Evolutionary conservation across 1,284 basidiomycete genomes (phyloP).

Genomic region (Neotropicomus parvogracilis): DNA sequence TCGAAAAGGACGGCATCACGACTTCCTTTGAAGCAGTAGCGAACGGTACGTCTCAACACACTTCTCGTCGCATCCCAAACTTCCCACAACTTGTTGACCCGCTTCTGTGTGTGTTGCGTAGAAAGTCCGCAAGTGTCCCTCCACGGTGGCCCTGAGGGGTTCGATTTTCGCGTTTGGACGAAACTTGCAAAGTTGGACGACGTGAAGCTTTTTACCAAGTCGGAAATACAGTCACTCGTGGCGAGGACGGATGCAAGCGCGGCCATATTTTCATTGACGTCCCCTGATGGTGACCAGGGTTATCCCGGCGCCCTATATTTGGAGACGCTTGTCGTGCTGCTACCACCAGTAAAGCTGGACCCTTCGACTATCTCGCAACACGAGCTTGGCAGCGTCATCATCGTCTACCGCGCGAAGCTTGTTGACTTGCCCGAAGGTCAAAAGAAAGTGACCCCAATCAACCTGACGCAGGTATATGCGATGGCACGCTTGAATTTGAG

Average conservation of each 20-base stretch:
- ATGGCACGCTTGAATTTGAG: neutral
- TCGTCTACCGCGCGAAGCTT: conserved; percentile 66
- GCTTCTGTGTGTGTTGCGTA: conserved; percentile 19
- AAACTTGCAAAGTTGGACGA: conserved; percentile 40
- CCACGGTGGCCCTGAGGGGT: conserved; percentile 66
- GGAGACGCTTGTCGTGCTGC: conserved; percentile 58
- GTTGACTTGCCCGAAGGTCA: conserved; percentile 34
- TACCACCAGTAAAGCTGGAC: conserved; percentile 42
- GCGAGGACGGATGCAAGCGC: conserved; percentile 23
- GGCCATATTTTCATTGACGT: conserved; percentile 57
- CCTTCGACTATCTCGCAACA: conserved; percentile 37
- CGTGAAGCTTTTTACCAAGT: conserved; percentile 52
- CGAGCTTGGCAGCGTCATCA: conserved; percentile 57
- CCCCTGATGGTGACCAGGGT: conserved; percentile 64
- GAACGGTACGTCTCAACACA: conserved; percentile 42
- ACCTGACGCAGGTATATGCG: conserved; percentile 60
- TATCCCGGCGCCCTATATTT: conserved; percentile 57
- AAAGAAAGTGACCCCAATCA: conserved; percentile 58
- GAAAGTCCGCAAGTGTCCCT: conserved; percentile 63
- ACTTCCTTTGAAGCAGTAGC: conserved; percentile 47
- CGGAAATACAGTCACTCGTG: conserved; percentile 44
- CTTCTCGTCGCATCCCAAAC: neutral
- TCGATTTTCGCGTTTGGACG: conserved; percentile 55
- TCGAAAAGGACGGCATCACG: conserved; percentile 52
- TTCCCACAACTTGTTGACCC: neutral